Conservation (phyloP, 1,284 basidiomycete genomes). For the Pyrrhoderma lamaoense region DNA sequence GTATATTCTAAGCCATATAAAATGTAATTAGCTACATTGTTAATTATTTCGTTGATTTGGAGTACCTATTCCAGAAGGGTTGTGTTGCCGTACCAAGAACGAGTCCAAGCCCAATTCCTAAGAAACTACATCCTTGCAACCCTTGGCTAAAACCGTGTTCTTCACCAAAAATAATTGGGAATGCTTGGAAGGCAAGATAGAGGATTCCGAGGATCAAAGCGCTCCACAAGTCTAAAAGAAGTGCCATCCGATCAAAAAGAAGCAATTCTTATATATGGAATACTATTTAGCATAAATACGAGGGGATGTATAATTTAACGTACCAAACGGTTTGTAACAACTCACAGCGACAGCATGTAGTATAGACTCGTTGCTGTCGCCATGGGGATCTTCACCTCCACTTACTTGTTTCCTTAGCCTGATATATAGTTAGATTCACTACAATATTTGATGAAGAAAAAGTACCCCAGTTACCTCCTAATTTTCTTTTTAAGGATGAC, state of each 20-base stretch:
- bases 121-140: slow-evolving; percentile 56
- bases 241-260: slow-evolving; percentile 65
- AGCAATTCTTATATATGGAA: slow-evolving; percentile 47
- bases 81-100: slow-evolving; percentile 45
- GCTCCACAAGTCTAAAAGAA: slow-evolving; percentile 56
- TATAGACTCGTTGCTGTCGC: slow-evolving; percentile 28
- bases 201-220: slow-evolving; percentile 67
- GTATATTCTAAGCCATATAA: slow-evolving; percentile 23
- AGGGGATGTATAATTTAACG: slow-evolving; percentile 25
- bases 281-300: neutral
- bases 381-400: slow-evolving; percentile 32
- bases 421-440: neutral
- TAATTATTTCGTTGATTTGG: neutral
- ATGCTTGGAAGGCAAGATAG: slow-evolving; percentile 68
- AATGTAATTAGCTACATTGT: neutral
- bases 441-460: neutral
- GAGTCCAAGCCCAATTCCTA: slow-evolving; percentile 70
- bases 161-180: slow-evolving; percentile 59
- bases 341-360: slow-evolving; percentile 40
- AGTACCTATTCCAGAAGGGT: slow-evolving; percentile 54
- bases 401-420: slow-evolving; percentile 29
- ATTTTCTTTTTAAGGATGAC: slow-evolving; percentile 58
- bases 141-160: slow-evolving; percentile 56
- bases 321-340: slow-evolving; percentile 68
- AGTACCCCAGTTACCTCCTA: slow-evolving; percentile 23